A percentile compares a stretch with the other conserved stretches of the same genome.
Evolutionary conservation across 805 yeast genomes (phyloP).

Genomic region (Hanseniaspora taiwanica): DNA sequence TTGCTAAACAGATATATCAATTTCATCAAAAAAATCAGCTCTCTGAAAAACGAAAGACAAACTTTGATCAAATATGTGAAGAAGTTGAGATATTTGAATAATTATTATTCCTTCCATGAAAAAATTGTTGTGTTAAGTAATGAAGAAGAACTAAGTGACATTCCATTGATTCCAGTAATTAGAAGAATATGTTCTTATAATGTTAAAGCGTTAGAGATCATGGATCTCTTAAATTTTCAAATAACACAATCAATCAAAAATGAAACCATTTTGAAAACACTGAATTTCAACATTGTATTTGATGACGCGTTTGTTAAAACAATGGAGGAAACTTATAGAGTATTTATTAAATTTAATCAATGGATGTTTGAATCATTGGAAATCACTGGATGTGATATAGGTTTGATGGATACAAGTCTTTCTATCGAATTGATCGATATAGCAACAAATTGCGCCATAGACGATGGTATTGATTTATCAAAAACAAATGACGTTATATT

Average conservation of each 20-base stretch:
- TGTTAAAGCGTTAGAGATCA: constrained; percentile 16
- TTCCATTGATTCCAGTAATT: constrained; percentile 1
- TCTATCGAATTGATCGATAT: constrained; percentile 20
- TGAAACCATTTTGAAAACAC: constrained; percentile 23
- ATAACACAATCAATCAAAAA: constrained; percentile 21
- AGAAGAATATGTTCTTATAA: constrained; percentile 8
- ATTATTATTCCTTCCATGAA: constrained; percentile 8
- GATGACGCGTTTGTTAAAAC: constrained; percentile 12
- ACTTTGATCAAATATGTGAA: constrained; percentile 23
- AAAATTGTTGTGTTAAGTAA: constrained; percentile 12
- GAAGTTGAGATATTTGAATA: constrained; percentile 22
- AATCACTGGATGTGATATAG: constrained; percentile 3
- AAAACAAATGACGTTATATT: constrained; percentile 21
- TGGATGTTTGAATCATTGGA: constrained; percentile 23
- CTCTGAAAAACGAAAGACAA: constrained; percentile 22
- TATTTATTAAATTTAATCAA: constrained; percentile 23
- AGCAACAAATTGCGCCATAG: constrained; percentile 20
- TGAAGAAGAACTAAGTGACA: neutral
- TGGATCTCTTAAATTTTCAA: constrained; percentile 21
- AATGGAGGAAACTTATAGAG: constrained; percentile 20
- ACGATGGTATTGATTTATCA: constrained; percentile 17
- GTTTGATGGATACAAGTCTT: constrained; percentile 7
- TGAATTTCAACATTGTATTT: constrained; percentile 16
- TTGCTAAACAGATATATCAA: constrained; percentile 21
- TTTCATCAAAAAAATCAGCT: constrained; percentile 18